Evolutionary conservation across 2,329 filamentous ascomycete genomes (phyloP).

Genomic region (Xylariomycetidae sp.): DNA sequence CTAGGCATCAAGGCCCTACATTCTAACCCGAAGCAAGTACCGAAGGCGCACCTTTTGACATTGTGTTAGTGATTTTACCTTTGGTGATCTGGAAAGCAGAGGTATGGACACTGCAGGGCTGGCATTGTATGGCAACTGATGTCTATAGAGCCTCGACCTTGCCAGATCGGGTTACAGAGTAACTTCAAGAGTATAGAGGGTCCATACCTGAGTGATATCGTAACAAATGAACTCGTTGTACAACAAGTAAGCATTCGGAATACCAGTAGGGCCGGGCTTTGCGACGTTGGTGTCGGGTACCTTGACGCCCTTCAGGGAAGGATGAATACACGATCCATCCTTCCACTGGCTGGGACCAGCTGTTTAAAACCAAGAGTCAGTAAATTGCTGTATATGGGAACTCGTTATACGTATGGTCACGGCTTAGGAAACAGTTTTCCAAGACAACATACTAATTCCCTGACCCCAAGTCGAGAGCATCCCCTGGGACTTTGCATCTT

Average conservation of each 20-base stretch:
- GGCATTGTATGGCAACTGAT: too few species aligned
- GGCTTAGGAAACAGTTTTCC: too few species aligned
- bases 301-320: constrained; percentile 59
- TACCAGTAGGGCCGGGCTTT: constrained; percentile 44
- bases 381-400: too few species aligned
- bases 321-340: constrained; percentile 64
- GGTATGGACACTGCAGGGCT: too few species aligned
- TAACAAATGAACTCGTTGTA: constrained; percentile 77
- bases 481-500: constrained; percentile 55
- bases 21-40: neutral
- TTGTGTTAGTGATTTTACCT: too few species aligned
- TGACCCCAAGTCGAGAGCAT: constrained; percentile 67
- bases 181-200: constrained; percentile 66
- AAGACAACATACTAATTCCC: too few species aligned
- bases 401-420: too few species aligned
- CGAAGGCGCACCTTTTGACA: neutral
- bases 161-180: constrained; percentile 36
- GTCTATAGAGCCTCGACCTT: constrained; percentile 1
- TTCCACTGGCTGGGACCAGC: constrained; percentile 68
- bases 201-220: constrained; percentile 62
- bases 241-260: constrained; percentile 41
- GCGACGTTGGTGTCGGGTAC: constrained; percentile 56
- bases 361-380: too few species aligned
- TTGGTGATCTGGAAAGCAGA: too few species aligned
- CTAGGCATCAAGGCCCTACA: neutral